Evolutionary conservation across 73 alveolate species (phyloP).

Genomic region (Effrenium voratum): DNA sequence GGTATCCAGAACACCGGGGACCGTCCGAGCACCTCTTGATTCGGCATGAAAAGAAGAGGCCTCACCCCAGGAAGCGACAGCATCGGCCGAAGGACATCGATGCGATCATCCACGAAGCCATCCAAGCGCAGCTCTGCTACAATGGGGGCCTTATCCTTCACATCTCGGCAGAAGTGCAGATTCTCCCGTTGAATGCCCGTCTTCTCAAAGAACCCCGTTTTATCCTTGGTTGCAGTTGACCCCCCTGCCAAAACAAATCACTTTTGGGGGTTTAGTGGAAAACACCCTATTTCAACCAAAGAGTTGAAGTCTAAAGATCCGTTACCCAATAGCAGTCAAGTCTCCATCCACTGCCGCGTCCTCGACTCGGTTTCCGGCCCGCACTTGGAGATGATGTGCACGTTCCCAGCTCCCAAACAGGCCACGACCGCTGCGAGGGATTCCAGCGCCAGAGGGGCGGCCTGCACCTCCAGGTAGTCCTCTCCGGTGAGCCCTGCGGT

Average conservation of each 20-base stretch:
- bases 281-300: no score
- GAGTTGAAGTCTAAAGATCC: no score
- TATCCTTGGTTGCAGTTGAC: no score
- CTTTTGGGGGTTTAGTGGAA: no score
- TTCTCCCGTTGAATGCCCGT: conserved; percentile 42
- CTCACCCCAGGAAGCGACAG: conserved; percentile 37
- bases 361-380: conserved; percentile 53
- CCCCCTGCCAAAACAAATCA: no score
- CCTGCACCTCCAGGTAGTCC: conserved; percentile 43
- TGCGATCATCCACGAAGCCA: conserved; percentile 68
- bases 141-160: conserved; percentile 46
- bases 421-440: conserved; percentile 39
- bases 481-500: conserved; percentile 26
- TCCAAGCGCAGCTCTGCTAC: conserved; percentile 48
- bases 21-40: conserved; percentile 18
- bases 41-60: conserved; percentile 52
- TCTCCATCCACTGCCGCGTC: conserved; percentile 53
- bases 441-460: not conserved
- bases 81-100: conserved; percentile 53
- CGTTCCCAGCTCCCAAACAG: conserved; percentile 15
- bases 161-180: conserved; percentile 62
- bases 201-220: conserved; percentile 57
- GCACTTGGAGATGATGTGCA: conserved; percentile 60
- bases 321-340: not conserved
- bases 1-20: conserved; percentile 60